Percentiles rank a stretch among this genome's conserved stretches.
Evolutionary conservation across 108 stramenopile species (phyloP).

Genomic region (Schizochytrium sp.): DNA sequence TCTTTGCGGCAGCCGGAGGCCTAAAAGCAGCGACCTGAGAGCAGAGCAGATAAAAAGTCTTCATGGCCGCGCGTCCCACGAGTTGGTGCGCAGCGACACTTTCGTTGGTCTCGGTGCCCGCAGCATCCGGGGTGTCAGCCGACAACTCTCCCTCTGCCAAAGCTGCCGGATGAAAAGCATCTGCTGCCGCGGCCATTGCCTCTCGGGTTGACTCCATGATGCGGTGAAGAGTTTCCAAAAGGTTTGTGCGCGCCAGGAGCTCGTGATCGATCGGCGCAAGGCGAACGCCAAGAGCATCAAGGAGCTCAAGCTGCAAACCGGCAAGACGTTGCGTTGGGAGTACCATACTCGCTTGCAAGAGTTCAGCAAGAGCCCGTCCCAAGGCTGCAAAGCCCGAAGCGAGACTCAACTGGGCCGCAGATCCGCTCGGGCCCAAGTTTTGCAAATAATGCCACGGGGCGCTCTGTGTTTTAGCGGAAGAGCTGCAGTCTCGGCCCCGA

Average conservation of each 20-base stretch:
- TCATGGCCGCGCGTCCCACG: neutral
- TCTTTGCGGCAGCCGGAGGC: neutral
- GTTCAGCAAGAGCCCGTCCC: neutral
- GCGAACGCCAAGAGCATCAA: neutral
- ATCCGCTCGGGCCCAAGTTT: neutral
- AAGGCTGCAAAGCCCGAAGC: neutral
- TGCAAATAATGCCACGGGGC: neutral
- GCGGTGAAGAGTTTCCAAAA: neutral
- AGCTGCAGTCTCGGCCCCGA: neutral
- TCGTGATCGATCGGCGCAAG: conserved; percentile 2
- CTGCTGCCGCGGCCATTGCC: neutral
- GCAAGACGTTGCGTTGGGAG: neutral
- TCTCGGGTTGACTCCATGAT: neutral
- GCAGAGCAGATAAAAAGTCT: neutral
- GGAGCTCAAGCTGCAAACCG: neutral
- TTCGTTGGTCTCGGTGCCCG: too few relatives aligned
- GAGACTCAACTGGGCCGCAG: neutral
- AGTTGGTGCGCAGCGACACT: neutral
- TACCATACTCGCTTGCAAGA: neutral
- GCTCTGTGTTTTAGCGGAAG: neutral
- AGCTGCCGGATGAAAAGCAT: neutral
- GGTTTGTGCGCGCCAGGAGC: neutral
- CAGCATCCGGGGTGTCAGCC: too few relatives aligned
- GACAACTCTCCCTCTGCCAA: neutral
- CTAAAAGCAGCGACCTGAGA: neutral